These are phyloP conservation scores for Escovopsis sp. DNA, from an alignment of 2,329 filamentous ascomycete genomes.

Conservation along the genomic window DNA sequence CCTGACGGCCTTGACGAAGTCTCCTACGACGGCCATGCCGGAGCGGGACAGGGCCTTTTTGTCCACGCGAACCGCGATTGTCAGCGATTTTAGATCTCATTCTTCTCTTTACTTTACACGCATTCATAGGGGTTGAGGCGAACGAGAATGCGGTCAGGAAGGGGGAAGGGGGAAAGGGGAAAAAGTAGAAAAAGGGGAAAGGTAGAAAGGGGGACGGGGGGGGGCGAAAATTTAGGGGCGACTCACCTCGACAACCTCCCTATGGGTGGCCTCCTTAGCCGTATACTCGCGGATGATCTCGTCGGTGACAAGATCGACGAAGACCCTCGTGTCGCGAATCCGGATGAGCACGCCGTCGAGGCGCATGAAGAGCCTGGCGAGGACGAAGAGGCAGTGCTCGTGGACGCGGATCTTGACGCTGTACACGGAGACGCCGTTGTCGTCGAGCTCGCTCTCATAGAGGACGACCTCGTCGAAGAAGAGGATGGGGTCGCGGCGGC, in stretches of 20 bases:
- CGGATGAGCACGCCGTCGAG: conserved; percentile 80
- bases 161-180: neutral
- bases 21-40: conserved; percentile 42
- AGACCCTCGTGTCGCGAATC: conserved; percentile 79
- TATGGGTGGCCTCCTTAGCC: conserved; percentile 70
- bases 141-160: too few species aligned
- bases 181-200: neutral
- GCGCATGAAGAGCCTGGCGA: conserved; percentile 81
- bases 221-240: conserved; percentile 5
- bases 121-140: too few species aligned
- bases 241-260: conserved; percentile 59
- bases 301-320: conserved; percentile 69
- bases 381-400: conserved; percentile 70
- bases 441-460: conserved; percentile 94
- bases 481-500: conserved; percentile 78
- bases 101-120: too few species aligned
- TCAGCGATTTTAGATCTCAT: too few species aligned
- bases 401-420: conserved; percentile 90
- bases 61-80: too few species aligned
- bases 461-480: conserved; percentile 95
- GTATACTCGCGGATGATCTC: conserved; percentile 82
- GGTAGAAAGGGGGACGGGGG: neutral
- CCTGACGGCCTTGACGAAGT: conserved; percentile 59
- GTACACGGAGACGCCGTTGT: conserved; percentile 86
- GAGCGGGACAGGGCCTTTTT: conserved; percentile 26